Conservation (phyloP, 257 asterid species). For the Scutellaria baicalensis region DNA sequence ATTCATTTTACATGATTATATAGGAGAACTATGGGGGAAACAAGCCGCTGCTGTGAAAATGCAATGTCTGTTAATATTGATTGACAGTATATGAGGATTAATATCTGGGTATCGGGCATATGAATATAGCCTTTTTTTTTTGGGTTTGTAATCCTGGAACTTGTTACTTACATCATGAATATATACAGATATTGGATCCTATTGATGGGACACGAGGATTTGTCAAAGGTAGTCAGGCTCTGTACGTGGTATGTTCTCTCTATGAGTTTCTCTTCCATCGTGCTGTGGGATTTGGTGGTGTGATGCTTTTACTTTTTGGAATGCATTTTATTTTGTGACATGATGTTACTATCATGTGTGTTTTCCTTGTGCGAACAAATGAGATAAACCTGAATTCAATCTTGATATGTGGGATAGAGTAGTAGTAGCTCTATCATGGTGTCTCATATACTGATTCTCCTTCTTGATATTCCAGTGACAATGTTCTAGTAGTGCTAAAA, state of each 20-base stretch:
- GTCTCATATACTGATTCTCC: background rate
- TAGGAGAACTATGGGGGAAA: background rate
- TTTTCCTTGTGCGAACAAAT: background rate
- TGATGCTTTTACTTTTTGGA: slow-evolving; percentile 1
- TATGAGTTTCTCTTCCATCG: slow-evolving; percentile 6
- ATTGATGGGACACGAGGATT: slow-evolving; percentile 97
- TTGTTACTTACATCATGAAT: slow-evolving; percentile 6
- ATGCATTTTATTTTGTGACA: background rate
- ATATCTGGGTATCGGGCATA: background rate
- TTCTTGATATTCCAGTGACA: background rate
- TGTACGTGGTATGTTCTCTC: slow-evolving; percentile 78
- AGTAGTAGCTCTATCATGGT: background rate
- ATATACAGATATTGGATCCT: slow-evolving; percentile 87
- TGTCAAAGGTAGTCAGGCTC: slow-evolving; percentile 82
- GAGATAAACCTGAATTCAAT: background rate
- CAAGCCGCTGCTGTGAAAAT: background rate
- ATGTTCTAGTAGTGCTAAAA: background rate
- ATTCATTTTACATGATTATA: background rate
- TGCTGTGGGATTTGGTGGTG: slow-evolving; percentile 4
- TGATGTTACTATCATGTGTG: background rate
- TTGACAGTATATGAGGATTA: background rate
- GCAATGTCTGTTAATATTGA: background rate
- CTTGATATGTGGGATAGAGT: background rate
- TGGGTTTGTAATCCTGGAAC: background rate
- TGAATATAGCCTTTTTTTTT: background rate